phyloP scores from a whole-genome alignment of 2,329 filamentous ascomycete species.

The Westerdykella sp. region DNA sequence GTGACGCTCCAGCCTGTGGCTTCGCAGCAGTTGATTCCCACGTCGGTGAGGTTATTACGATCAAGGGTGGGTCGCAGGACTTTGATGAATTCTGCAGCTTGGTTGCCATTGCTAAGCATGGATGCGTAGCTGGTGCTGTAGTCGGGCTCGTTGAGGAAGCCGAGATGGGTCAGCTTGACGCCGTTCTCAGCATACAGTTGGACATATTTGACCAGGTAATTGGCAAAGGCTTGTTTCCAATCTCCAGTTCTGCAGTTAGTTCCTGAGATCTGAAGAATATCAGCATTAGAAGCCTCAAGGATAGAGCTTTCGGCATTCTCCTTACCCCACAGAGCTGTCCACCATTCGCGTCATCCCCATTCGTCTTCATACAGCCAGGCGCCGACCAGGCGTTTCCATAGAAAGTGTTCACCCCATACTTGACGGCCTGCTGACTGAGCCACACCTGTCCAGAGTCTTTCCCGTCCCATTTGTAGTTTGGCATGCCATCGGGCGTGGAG shows the following conservation, averaged over 20 bases:
- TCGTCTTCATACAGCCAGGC: slow-evolving; percentile 49
- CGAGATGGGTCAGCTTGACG: slow-evolving; percentile 38
- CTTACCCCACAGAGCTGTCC: slow-evolving; percentile 44
- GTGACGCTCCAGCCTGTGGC: slow-evolving; percentile 40
- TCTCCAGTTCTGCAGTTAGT: slow-evolving; percentile 37
- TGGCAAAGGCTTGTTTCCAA: slow-evolving; percentile 47
- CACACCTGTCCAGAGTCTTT: slow-evolving; percentile 45
- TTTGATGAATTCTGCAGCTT: slow-evolving; percentile 49
- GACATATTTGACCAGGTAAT: slow-evolving; percentile 45
- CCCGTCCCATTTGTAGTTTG: slow-evolving; percentile 23
- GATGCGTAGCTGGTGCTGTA: slow-evolving; percentile 39
- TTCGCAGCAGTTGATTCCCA: slow-evolving; percentile 43
- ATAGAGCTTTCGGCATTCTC: slow-evolving; percentile 4
- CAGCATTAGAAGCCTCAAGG: slow-evolving; percentile 6
- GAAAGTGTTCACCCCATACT: slow-evolving; percentile 42
- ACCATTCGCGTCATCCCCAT: slow-evolving; percentile 40
- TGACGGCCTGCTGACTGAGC: slow-evolving; percentile 45
- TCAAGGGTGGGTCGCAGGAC: slow-evolving; percentile 41
- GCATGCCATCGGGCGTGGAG: slow-evolving; percentile 9
- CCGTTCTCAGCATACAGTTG: slow-evolving; percentile 39
- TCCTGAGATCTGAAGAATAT: slow-evolving; percentile 15
- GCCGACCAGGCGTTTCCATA: slow-evolving; percentile 49
- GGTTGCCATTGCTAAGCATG: slow-evolving; percentile 43
- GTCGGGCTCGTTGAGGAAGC: slow-evolving; percentile 45
- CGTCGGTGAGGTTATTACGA: slow-evolving; percentile 29